Base-by-base conservation (phyloP, 805 yeast genomes). In the Nakazawaea molendinolei region DNA sequence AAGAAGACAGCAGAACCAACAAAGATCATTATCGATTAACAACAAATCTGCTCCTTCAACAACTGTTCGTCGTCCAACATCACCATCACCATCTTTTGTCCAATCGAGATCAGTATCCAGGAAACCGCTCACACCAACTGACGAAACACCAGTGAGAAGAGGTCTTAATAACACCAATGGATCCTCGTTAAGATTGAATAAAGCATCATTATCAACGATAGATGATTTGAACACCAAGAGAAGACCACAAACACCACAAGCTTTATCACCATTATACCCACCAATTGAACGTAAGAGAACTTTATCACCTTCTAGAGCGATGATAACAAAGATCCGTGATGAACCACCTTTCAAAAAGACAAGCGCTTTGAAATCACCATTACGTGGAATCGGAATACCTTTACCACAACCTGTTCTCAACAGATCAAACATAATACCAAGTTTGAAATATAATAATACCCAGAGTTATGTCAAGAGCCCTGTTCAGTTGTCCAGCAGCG, bases 1-100 rank as follows among this genome's bases (percentile, higher is more conserved):
- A 38, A 44, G 47, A 16, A 50, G 47, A 36, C 56, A 51, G 13
- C 37, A 37, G 19, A 34, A 20, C 18, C 32, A 27, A 33, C 25
- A 26, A 23, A 34, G 22, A 17, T 26, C 41, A n/a, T 23, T 28
- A 18, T 19, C 38, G 3, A 18, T 6, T 2, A 23, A 7, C 10
- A 17, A 13, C 13, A 10, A 10, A 19, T 34, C 39, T 14, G 36
- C 44, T 10, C 32, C 44, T 9, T 18, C 37, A 5, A 28, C 39
- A 16, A 17, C 26, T 10, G n/a, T n/a, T 16, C 34, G 35, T 8
- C 23, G 28, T 17, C 31, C 23, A 10, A n/a, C n/a, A 26, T 15
- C 24, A 10, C 34, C 36, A 19, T 22, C 39, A 8, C 28, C 42
- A n/a, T 26, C 39, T 3, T 34, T 30, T 10, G 23, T 14, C 13